A percentile compares a stretch with the other conserved stretches of the same genome.
Conservation (phyloP, 768 basidiomycete genomes). For the Leccinum fibrillosum region DNA sequence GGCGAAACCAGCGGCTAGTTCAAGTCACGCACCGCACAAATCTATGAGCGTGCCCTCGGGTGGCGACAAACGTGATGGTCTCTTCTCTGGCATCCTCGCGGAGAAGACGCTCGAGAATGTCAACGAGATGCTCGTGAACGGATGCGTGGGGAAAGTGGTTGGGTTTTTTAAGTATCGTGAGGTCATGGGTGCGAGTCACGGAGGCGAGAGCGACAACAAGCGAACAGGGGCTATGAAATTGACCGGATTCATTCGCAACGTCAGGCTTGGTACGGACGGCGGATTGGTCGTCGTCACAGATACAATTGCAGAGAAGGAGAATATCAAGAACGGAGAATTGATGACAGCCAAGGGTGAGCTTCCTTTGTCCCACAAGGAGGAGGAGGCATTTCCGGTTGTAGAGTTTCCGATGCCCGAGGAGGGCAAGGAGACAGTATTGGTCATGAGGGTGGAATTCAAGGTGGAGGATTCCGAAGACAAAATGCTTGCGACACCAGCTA, state of each 20-base stretch:
- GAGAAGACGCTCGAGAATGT: slow-evolving; percentile 47
- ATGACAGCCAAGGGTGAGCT: slow-evolving; percentile 17
- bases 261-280: slow-evolving; percentile 7
- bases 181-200: background rate
- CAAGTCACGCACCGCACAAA: slow-evolving; percentile 31
- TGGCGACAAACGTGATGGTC: slow-evolving; percentile 44
- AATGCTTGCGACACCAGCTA: too few species aligned
- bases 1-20: background rate
- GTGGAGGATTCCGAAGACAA: slow-evolving; percentile 40
- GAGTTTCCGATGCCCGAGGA: slow-evolving; percentile 41
- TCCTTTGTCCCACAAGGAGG: slow-evolving; percentile 35
- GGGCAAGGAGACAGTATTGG: slow-evolving; percentile 43
- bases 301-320: background rate
- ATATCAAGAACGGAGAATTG: background rate
- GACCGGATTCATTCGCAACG: slow-evolving; percentile 35
- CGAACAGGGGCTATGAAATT: slow-evolving; percentile 21
- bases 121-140: slow-evolving; percentile 61
- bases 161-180: slow-evolving; percentile 41
- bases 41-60: slow-evolving; percentile 8
- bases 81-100: slow-evolving; percentile 62
- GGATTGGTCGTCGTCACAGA: background rate
- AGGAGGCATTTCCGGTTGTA: slow-evolving; percentile 45
- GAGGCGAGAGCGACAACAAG: slow-evolving; percentile 24
- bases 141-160: slow-evolving; percentile 46
- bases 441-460: slow-evolving; percentile 50